Evolutionary conservation across 306 rosid species (phyloP).

Genomic region (Pyrus bretschneideri): DNA sequence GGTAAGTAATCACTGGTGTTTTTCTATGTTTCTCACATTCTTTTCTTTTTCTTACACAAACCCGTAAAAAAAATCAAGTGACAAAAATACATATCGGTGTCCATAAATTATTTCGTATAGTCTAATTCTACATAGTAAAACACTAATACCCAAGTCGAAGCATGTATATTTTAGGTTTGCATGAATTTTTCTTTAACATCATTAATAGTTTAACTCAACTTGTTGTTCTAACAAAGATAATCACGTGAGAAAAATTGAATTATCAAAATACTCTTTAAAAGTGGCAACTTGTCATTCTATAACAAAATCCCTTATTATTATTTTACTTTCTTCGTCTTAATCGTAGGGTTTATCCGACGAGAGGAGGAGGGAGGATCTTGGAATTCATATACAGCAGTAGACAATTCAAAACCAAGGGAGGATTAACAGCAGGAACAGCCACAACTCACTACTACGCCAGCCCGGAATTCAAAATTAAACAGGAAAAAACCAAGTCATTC

Average conservation of each 20-base stretch:
- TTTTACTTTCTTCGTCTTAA: neutral
- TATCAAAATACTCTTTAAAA: too few relatives aligned
- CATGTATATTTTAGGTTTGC: neutral
- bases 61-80: too few relatives aligned
- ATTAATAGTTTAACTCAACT: neutral
- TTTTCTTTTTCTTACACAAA: too few relatives aligned
- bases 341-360: slow-evolving; percentile 59
- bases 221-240: neutral
- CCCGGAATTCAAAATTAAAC: slow-evolving; percentile 79
- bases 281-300: too few relatives aligned
- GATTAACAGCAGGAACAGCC: slow-evolving; percentile 69
- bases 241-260: too few relatives aligned
- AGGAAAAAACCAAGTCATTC: slow-evolving; percentile 56
- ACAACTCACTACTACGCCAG: slow-evolving; percentile 90
- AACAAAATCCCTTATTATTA: neutral
- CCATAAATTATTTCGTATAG: too few relatives aligned
- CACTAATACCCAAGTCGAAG: neutral
- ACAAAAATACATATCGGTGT: too few relatives aligned
- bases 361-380: slow-evolving; percentile 65
- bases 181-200: neutral
- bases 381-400: slow-evolving; percentile 90
- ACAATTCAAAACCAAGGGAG: slow-evolving; percentile 67
- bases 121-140: neutral
- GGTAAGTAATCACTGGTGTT: slow-evolving; percentile 34
- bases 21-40: neutral